A percentile compares a stretch with the other conserved stretches of the same genome.
Conservation (phyloP, 192 early-diverging fungal genomes). For the Rhizoclosmatium globosum region DNA sequence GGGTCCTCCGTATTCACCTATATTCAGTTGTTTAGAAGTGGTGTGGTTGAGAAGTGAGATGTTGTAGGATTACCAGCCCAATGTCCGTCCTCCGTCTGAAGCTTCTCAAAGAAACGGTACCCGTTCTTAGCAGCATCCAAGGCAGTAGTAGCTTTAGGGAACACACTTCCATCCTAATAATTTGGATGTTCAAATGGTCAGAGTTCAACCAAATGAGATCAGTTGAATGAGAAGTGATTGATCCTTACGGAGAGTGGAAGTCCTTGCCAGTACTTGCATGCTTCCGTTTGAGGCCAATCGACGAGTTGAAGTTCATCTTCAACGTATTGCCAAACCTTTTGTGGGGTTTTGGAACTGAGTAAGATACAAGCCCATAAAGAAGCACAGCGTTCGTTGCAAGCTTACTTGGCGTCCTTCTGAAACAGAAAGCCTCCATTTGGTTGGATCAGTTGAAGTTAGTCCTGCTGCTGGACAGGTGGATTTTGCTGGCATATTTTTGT, state of each 20-base stretch:
- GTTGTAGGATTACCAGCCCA: slow-evolving; percentile 47
- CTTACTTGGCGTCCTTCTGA: slow-evolving; percentile 80
- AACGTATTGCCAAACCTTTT: slow-evolving; percentile 84
- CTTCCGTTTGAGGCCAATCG: slow-evolving; percentile 76
- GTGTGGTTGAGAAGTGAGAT: not conserved
- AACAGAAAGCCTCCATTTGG: slow-evolving; percentile 85
- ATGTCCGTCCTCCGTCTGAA: slow-evolving; percentile 94
- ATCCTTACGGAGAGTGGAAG: slow-evolving; percentile 32
- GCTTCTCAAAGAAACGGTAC: slow-evolving; percentile 84
- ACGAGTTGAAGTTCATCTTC: slow-evolving; percentile 49
- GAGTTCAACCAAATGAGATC: slow-evolving; percentile 5
- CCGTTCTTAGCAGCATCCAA: slow-evolving; percentile 88
- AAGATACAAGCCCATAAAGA: no score
- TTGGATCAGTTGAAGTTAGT: slow-evolving; percentile 69
- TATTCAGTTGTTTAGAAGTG: slow-evolving; percentile 47
- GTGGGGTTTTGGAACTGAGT: no score
- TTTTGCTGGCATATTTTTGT: no score
- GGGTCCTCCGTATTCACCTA: slow-evolving; percentile 95
- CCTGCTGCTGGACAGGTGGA: no score
- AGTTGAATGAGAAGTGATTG: not conserved
- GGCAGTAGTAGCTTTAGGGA: slow-evolving; percentile 70
- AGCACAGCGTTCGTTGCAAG: no score
- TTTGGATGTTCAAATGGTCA: not conserved
- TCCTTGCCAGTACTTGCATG: slow-evolving; percentile 93
- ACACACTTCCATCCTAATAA: slow-evolving; percentile 54